Conservation (phyloP, 1,284 basidiomycete genomes). For the Porodaedalea pini region DNA sequence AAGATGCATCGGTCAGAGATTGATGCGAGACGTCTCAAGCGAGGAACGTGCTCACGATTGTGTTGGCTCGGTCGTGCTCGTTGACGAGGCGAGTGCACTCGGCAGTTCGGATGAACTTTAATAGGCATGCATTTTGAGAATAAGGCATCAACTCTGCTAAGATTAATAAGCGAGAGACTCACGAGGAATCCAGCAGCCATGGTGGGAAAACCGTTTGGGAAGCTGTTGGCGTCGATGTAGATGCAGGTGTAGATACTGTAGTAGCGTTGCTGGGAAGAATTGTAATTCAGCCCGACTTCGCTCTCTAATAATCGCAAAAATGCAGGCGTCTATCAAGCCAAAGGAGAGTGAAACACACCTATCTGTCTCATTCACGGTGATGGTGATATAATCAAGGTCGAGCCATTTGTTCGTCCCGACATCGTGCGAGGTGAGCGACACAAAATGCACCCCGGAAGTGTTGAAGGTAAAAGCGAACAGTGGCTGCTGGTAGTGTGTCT, state of each 20-base stretch:
- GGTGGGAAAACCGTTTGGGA: slow-evolving; percentile 16
- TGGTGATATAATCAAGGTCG: slow-evolving; percentile 30
- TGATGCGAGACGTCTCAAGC: slow-evolving; percentile 1
- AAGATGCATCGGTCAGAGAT: neutral
- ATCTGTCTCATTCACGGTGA: slow-evolving; percentile 22
- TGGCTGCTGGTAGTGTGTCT: slow-evolving; percentile 26
- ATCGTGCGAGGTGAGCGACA: slow-evolving; percentile 24
- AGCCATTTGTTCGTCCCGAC: slow-evolving; percentile 26
- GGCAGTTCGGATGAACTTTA: neutral
- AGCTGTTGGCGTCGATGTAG: slow-evolving; percentile 1
- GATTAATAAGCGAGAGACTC: neutral
- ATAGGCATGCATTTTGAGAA: neutral
- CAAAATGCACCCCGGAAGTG: slow-evolving; percentile 22
- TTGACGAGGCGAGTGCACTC: neutral
- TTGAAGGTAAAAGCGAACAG: slow-evolving; percentile 27
- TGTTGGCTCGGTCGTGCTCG: neutral
- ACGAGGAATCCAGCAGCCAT: slow-evolving; percentile 10
- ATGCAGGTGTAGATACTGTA: slow-evolving; percentile 3
- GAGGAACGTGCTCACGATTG: slow-evolving; percentile 4
- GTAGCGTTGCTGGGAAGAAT: neutral
- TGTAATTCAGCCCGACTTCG: neutral
- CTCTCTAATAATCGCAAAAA: neutral
- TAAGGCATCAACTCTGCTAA: neutral
- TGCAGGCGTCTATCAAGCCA: neutral
- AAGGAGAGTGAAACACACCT: slow-evolving; percentile 3